phyloP scores from a whole-genome alignment of 2,329 filamentous ascomycete species.

The Ophiostoma ulmi region DNA sequence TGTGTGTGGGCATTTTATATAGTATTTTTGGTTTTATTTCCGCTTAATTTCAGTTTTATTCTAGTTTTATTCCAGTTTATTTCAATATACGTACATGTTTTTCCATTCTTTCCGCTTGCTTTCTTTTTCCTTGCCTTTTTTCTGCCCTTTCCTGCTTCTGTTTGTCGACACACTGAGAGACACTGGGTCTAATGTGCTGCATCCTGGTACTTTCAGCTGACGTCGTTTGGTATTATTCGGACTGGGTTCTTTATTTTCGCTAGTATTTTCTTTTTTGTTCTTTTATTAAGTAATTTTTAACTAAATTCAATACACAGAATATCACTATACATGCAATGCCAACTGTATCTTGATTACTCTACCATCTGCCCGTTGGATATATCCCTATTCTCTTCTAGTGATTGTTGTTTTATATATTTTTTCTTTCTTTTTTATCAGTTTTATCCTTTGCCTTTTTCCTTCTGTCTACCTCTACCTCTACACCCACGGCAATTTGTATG shows the following conservation, averaged over 20 bases:
- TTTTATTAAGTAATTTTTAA: neutral
- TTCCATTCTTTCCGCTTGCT: neutral
- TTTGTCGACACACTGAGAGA: neutral
- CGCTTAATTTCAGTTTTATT: neutral
- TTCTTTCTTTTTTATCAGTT: neutral
- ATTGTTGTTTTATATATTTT: neutral
- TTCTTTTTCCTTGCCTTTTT: neutral
- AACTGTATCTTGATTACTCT: neutral
- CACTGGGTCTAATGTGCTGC: neutral
- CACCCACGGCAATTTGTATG: neutral
- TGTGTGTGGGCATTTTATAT: neutral
- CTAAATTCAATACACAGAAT: neutral
- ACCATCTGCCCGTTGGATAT: neutral
- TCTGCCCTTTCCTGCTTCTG: neutral
- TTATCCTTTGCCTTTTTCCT: neutral
- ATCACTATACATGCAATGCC: too few relatives aligned
- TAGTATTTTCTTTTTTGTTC: neutral
- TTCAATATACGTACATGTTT: neutral
- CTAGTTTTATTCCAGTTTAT: too few relatives aligned
- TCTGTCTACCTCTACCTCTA: neutral
- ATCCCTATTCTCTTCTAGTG: neutral
- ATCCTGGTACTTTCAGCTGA: constrained; percentile 7
- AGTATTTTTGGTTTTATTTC: neutral
- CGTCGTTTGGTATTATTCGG: neutral
- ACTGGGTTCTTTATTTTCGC: neutral